These are phyloP conservation scores for Phytophthora constricta DNA, from an alignment of 352 stramenopile species.

Conservation along the genomic window DNA sequence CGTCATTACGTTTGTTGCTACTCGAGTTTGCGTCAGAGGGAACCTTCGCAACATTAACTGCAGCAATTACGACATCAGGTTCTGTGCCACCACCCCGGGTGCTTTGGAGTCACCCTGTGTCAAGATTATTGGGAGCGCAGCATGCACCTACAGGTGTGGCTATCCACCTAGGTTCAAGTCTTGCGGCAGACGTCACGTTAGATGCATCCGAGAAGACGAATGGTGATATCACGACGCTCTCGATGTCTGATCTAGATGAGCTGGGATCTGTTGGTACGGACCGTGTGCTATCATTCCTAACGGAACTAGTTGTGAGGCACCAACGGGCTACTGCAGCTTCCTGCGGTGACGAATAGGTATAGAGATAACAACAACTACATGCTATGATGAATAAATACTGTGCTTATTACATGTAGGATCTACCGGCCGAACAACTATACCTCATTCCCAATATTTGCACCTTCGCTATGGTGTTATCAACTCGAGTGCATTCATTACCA, in stretches of 20 bases:
- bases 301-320: constrained; percentile 34
- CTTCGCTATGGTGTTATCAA: no score
- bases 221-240: constrained; percentile 27
- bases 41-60: constrained; percentile 38
- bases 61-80: constrained; percentile 40
- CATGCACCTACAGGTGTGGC: constrained; percentile 30
- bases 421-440: no score
- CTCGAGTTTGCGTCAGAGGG: constrained; percentile 38
- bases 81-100: constrained; percentile 37
- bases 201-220: constrained; percentile 18
- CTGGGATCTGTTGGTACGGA: constrained; percentile 25
- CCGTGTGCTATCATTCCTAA: constrained; percentile 31
- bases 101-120: constrained; percentile 36
- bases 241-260: constrained; percentile 34
- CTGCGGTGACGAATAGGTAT: constrained; percentile 25
- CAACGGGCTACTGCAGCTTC: constrained; percentile 33
- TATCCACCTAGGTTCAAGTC: constrained; percentile 27
- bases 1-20: constrained; percentile 73
- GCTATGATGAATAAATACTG: neutral
- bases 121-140: constrained; percentile 32
- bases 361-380: neutral
- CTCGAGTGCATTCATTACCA: no score
- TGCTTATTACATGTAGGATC: no score
- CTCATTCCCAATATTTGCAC: no score
- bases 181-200: constrained; percentile 16